Conservation (phyloP, 371 early-diverging fungal species). For the Rhizopus microsporus region DNA sequence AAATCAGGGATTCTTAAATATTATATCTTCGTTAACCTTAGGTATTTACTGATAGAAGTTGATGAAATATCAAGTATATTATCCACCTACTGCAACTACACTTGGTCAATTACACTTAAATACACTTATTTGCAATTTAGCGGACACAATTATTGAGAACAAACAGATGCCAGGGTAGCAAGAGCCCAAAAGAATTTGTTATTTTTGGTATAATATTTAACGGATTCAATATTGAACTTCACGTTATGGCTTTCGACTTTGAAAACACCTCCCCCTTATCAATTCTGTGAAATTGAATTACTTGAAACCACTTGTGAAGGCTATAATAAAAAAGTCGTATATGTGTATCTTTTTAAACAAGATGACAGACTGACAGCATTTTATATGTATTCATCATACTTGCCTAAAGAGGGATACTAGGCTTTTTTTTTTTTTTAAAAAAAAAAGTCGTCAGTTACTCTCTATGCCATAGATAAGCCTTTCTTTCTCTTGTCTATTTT, state of each 20-base stretch:
- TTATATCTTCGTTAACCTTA: constrained; percentile 8
- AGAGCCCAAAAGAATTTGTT: constrained; percentile 19
- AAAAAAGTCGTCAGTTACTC: too few species aligned
- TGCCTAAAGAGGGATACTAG: too few species aligned
- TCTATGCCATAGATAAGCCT: too few species aligned
- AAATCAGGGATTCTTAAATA: constrained; percentile 11
- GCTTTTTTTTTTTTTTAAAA: too few species aligned
- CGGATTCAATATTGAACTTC: constrained; percentile 19
- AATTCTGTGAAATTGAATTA: constrained; percentile 18
- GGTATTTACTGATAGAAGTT: constrained; percentile 7
- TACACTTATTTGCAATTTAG: constrained; percentile 17
- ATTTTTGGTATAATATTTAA: constrained; percentile 22
- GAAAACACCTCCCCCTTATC: constrained; percentile 15
- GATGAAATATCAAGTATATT: constrained; percentile 15
- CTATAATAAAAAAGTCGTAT: too few species aligned
- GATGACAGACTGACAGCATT: too few species aligned
- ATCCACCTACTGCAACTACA: constrained; percentile 18
- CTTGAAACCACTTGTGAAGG: too few species aligned
- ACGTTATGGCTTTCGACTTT: constrained; percentile 19
- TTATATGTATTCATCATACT: too few species aligned
- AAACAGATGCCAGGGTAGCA: constrained; percentile 14
- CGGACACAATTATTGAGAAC: constrained; percentile 17
- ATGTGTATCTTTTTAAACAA: too few species aligned
- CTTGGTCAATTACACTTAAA: constrained; percentile 15
- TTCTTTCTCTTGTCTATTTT: too few species aligned